Evolutionary conservation across 179 eudicot species (phyloP).

Genomic region (Carnegiea gigantea): DNA sequence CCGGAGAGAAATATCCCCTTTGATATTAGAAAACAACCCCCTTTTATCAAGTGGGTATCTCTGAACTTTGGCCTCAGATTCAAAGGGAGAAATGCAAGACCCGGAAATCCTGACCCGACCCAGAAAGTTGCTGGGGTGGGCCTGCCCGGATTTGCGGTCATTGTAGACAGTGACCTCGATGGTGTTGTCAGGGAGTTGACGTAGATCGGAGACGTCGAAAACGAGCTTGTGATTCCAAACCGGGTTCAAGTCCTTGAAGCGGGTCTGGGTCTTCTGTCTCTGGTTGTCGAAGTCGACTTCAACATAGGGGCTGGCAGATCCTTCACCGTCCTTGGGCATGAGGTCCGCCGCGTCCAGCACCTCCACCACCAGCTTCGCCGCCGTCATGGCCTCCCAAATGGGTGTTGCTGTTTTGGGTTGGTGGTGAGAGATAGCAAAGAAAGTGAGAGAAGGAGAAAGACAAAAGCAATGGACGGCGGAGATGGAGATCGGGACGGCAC

Average conservation of each 20-base stretch:
- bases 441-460: background rate
- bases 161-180: constrained; percentile 56
- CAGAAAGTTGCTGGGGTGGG: constrained; percentile 48
- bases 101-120: constrained; percentile 84
- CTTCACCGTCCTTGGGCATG: constrained; percentile 85
- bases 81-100: constrained; percentile 39
- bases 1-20: constrained; percentile 70
- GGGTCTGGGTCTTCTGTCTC: constrained; percentile 49
- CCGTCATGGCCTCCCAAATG: constrained; percentile 15
- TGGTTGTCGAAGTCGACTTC: constrained; percentile 68
- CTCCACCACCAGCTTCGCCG: constrained; percentile 66
- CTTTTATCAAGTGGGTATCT: constrained; percentile 85
- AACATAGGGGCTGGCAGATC: constrained; percentile 62
- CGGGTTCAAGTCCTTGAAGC: constrained; percentile 70
- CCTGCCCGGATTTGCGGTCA: constrained; percentile 38
- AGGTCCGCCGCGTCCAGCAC: constrained; percentile 59
- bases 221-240: constrained; percentile 64
- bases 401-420: background rate
- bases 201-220: constrained; percentile 44
- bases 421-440: background rate
- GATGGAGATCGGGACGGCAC: background rate
- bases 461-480: background rate
- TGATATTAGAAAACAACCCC: constrained; percentile 70
- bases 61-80: constrained; percentile 45
- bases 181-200: constrained; percentile 30